Base-by-base conservation (phyloP, 306 rosid genomes). In the Prunus salicina region DNA sequence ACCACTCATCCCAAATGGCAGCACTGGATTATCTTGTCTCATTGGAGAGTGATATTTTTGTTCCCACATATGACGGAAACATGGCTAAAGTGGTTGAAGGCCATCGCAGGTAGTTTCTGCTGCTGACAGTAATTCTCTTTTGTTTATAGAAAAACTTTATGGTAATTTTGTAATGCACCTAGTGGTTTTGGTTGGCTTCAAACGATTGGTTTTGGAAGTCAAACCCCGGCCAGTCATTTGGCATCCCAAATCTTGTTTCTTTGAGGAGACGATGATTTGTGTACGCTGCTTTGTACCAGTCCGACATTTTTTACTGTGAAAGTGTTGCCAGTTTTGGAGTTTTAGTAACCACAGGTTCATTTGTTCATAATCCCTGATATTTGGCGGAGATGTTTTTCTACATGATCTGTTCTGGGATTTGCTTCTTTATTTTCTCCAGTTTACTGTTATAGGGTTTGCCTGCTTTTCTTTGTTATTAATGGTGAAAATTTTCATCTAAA, bases 41-140 rank as follows among this genome's bases (percentile, higher is more conserved):
- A 32, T 78, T 92, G 79, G 97, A 95, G 87, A 95, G 99, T 64
- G 97, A 95, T 85, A 92, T 92, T 63, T 95, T 95, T 79, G 92
- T 95, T 80, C 99, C 99, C 72, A 95, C 99, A 0, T 95, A 90
- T 81, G 99, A 95, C 50, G 99, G 99, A 83, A 95, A 95, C 85
- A 95, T 95, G 99, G 99, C 99, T 74, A 95, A 92, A 86, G 99
- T 95, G 13, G 99, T 95, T 64, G 99, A 91, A 83, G 99, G 99
- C 76, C 97, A 95, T 75, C 99, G 99, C 85, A 90, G 99, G 99
- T 95, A 90, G 4, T 64, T 56, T 73, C 32, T 83, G 28, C 34
- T 50, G 16, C 34, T 50, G 16, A 61, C 25, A 67, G 2, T 11
- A 18, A 49, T 43, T 62, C 4, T 14, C 45, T 2, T 57, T 52